A percentile compares a stretch with the other conserved stretches of the same genome.
Evolutionary conservation across 2,329 filamentous ascomycete species (phyloP).

Genomic region (Dactylellina drechsleri): DNA sequence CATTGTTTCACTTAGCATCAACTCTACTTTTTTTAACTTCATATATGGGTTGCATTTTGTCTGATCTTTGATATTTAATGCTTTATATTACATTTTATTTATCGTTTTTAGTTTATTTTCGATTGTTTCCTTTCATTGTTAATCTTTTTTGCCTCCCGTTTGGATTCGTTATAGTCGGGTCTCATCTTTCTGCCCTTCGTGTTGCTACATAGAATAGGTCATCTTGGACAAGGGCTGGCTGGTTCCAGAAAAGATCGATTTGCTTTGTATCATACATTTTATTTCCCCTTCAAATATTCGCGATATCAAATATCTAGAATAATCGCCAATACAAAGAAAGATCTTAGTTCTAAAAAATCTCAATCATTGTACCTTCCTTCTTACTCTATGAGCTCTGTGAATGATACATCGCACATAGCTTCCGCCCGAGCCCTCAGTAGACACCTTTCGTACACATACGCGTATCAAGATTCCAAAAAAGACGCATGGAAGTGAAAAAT

Average conservation of each 20-base stretch:
- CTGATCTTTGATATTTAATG: not conserved
- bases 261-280: conserved; percentile 40
- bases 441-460: no score
- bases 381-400: not conserved
- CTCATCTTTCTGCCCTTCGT: conserved; percentile 11
- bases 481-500: not conserved
- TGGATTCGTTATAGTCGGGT: conserved; percentile 8
- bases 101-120: conserved; percentile 47
- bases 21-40: conserved; percentile 10
- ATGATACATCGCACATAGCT: no score
- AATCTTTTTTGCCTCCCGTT: not conserved
- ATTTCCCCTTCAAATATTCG: not conserved
- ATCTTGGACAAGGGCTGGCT: conserved; percentile 30
- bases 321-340: conserved; percentile 21
- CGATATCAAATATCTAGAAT: conserved; percentile 26
- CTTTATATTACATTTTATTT: conserved; percentile 12
- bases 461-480: no score
- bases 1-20: conserved; percentile 12
- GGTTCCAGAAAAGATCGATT: conserved; percentile 44
- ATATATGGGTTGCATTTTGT: conserved; percentile 8
- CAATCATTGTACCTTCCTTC: not conserved
- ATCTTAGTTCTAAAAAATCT: conserved; percentile 16
- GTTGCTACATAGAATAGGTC: conserved; percentile 20
- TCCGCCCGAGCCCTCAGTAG: no score
- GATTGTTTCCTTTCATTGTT: not conserved